Evolutionary conservation across 768 basidiomycete species (phyloP).

Genomic region (Boletus subcaerulescens): DNA sequence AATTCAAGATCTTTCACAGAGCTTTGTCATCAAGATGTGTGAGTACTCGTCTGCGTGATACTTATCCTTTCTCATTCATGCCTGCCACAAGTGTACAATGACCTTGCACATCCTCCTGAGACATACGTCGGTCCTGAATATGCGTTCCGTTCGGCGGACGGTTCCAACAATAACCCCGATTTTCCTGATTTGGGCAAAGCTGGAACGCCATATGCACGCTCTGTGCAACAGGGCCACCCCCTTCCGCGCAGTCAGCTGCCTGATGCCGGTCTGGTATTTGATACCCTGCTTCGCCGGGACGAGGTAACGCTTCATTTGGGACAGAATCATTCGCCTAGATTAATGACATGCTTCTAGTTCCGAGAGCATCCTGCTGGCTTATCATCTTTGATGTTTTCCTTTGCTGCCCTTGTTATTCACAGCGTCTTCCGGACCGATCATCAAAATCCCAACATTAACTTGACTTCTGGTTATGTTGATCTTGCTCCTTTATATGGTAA

Average conservation of each 20-base stretch:
- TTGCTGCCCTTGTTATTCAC: constrained; percentile 81
- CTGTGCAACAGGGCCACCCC: constrained; percentile 67
- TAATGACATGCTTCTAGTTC: constrained; percentile 45
- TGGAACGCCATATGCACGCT: constrained; percentile 76
- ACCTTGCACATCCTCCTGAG: constrained; percentile 74
- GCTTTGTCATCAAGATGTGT: constrained; percentile 52
- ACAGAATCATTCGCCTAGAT: background rate
- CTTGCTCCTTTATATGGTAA: constrained; percentile 81
- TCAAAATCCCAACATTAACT: constrained; percentile 62
- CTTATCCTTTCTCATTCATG: background rate
- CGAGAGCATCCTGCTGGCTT: constrained; percentile 74
- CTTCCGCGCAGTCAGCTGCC: constrained; percentile 68
- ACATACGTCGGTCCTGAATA: constrained; percentile 63
- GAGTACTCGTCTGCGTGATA: constrained; percentile 24
- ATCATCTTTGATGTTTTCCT: constrained; percentile 77
- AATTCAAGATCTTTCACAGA: constrained; percentile 38
- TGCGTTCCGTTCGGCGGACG: constrained; percentile 73
- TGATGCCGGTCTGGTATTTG: constrained; percentile 78
- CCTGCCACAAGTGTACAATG: constrained; percentile 62
- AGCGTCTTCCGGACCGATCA: constrained; percentile 86
- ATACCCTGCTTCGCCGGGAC: constrained; percentile 71
- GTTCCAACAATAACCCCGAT: constrained; percentile 70
- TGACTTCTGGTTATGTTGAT: constrained; percentile 86
- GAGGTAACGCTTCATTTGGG: constrained; percentile 39
- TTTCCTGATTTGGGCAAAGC: constrained; percentile 75